Percentiles rank a stretch among this genome's conserved stretches.
Evolutionary conservation across 495 filamentous ascomycete species (phyloP).

Genomic region (Aspergillus steynii): DNA sequence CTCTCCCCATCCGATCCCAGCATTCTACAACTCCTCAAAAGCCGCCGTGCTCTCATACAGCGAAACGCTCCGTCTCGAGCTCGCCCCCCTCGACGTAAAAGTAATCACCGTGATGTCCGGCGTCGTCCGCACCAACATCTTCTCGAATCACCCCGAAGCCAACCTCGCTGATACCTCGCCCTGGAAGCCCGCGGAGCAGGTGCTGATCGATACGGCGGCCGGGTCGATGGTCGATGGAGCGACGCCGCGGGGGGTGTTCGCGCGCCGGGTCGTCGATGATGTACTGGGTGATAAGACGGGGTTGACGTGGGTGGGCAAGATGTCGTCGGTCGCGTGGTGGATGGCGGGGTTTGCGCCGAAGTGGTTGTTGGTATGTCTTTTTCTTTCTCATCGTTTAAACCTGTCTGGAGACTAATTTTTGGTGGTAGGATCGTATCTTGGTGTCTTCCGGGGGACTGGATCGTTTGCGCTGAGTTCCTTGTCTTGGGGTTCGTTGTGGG

Average conservation of each 20-base stretch:
- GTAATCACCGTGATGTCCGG: slow-evolving; percentile 47
- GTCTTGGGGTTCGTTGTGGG: too few species aligned
- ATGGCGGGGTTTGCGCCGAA: slow-evolving; percentile 14
- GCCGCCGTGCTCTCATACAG: slow-evolving; percentile 50
- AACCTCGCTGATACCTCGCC: slow-evolving; percentile 7
- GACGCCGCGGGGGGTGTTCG: slow-evolving; percentile 19
- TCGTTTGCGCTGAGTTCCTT: too few species aligned
- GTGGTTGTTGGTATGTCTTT: slow-evolving; percentile 20
- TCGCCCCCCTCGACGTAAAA: slow-evolving; percentile 54
- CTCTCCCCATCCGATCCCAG: neutral
- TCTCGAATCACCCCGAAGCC: slow-evolving; percentile 2
- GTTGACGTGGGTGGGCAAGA: slow-evolving; percentile 25
- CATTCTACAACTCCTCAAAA: slow-evolving; percentile 54
- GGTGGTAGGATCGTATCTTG: too few species aligned
- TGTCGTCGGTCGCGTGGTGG: slow-evolving; percentile 20
- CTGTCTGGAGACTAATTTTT: too few species aligned
- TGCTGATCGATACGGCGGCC: slow-evolving; percentile 4
- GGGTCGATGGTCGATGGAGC: slow-evolving; percentile 11
- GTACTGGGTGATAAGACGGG: slow-evolving; percentile 18
- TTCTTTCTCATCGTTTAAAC: neutral
- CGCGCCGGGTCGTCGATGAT: slow-evolving; percentile 22
- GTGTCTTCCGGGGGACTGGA: too few species aligned
- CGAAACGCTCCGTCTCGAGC: slow-evolving; percentile 53
- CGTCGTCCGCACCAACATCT: slow-evolving; percentile 14
- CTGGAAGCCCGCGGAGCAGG: slow-evolving; percentile 8